phyloP scores from a whole-genome alignment of 345 rosid species.

The Excoecaria agallocha region DNA sequence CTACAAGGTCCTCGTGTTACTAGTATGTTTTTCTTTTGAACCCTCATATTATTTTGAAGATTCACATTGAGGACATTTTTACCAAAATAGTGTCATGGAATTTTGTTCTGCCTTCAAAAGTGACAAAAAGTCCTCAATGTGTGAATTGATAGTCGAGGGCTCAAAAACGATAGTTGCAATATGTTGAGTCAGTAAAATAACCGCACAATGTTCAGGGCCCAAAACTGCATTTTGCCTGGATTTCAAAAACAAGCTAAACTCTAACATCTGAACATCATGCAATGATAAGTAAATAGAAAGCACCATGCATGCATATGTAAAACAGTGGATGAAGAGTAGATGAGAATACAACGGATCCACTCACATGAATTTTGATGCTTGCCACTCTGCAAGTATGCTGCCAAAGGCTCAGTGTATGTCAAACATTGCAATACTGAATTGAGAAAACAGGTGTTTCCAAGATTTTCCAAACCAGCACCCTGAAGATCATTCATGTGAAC shows the following conservation, averaged over 20 bases:
- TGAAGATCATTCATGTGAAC: slow-evolving; percentile 31
- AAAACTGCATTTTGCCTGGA: too few species aligned
- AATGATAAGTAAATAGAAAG: background rate
- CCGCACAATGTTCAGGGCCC: too few species aligned
- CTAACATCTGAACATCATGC: background rate
- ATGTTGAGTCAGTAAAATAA: too few species aligned
- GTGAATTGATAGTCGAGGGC: too few species aligned
- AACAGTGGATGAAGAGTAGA: background rate
- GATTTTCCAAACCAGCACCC: slow-evolving; percentile 97
- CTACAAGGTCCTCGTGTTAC: too few species aligned
- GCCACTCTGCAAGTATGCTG: slow-evolving; percentile 80
- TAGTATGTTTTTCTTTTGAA: too few species aligned
- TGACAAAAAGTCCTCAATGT: too few species aligned
- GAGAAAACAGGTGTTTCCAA: slow-evolving; percentile 96
- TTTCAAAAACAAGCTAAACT: background rate
- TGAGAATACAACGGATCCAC: slow-evolving; percentile 23
- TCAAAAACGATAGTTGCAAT: background rate
- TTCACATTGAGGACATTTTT: too few species aligned
- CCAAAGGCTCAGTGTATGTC: slow-evolving; percentile 93
- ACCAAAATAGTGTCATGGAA: too few species aligned
- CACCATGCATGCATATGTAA: background rate
- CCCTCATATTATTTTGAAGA: too few species aligned
- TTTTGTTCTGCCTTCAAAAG: too few species aligned
- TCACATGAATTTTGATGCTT: slow-evolving; percentile 77
- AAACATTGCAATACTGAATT: slow-evolving; percentile 93